These are phyloP conservation scores for Alloascoidea africana DNA, from an alignment of 805 yeast species.

Conservation along the genomic window DNA sequence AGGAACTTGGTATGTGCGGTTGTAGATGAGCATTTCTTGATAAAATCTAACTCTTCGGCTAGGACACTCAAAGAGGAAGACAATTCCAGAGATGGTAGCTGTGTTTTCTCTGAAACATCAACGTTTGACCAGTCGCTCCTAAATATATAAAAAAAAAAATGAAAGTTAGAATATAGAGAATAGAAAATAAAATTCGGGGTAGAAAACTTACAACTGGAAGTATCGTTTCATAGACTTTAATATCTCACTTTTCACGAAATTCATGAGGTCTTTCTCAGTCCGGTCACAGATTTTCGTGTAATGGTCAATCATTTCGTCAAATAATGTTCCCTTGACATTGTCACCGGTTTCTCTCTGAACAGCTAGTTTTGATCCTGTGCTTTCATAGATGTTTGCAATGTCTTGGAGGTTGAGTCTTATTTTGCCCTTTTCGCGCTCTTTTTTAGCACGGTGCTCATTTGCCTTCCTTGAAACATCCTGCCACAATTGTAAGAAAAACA, in stretches of 20 bases:
- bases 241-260: conserved; percentile 21
- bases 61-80: conserved; percentile 8
- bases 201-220: conserved; percentile 16
- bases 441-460: not conserved
- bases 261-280: conserved; percentile 15
- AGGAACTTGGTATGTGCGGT: conserved; percentile 16
- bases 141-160: no score
- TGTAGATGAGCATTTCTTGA: conserved; percentile 16
- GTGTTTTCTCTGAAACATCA: not conserved
- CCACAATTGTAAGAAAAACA: conserved; percentile 27
- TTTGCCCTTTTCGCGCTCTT: not conserved
- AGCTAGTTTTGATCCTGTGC: not conserved
- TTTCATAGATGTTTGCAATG: not conserved
- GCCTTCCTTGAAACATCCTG: conserved; percentile 16
- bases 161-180: no score
- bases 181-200: no score
- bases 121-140: conserved; percentile 16
- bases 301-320: conserved; percentile 25
- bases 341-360: conserved; percentile 4
- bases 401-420: not conserved
- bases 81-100: conserved; percentile 2
- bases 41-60: conserved; percentile 14
- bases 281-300: conserved; percentile 19
- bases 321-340: conserved; percentile 22
- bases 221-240: conserved; percentile 22